Percentiles rank a stretch among this genome's conserved stretches.
Evolutionary conservation across 176 grass and related monocot genomes (phyloP).

Genomic region (Avena eriantha): DNA sequence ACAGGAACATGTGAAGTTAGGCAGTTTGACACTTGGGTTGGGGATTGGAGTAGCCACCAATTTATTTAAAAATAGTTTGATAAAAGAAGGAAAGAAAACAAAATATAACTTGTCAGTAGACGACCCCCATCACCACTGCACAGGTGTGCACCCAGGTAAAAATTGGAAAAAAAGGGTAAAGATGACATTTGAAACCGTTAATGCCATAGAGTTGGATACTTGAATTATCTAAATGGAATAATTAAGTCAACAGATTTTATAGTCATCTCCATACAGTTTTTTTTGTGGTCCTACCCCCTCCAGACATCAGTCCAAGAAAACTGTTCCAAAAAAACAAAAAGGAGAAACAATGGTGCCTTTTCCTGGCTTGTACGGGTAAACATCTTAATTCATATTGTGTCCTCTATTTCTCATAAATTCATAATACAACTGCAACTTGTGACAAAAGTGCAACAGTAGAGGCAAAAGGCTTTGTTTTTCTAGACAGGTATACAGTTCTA

Average conservation of each 20-base stretch:
- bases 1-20: not conserved
- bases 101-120: not conserved
- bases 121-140: not conserved
- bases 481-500: slow-evolving; percentile 7
- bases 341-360: slow-evolving; percentile 5
- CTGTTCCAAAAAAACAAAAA: slow-evolving; percentile 1
- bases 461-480: slow-evolving; percentile 5
- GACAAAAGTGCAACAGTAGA: not conserved
- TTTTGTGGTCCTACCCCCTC: slow-evolving; percentile 9
- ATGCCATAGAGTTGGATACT: not conserved
- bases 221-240: slow-evolving; percentile 22
- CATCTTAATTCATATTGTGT: slow-evolving; percentile 9
- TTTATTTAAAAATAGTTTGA: not conserved
- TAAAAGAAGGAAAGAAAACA: not conserved
- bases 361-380: not conserved
- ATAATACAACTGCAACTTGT: slow-evolving; percentile 4
- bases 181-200: slow-evolving; percentile 15
- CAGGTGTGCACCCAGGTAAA: not conserved
- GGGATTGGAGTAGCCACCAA: not conserved
- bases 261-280: not conserved
- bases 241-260: not conserved
- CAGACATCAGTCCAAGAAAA: slow-evolving; percentile 36
- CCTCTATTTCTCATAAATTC: not conserved
- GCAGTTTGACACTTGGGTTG: slow-evolving; percentile 3
- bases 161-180: not conserved